Percentiles rank a stretch among this genome's conserved stretches.
Conservation (phyloP, 345 rosid genomes). For the Brassica rapa region DNA sequence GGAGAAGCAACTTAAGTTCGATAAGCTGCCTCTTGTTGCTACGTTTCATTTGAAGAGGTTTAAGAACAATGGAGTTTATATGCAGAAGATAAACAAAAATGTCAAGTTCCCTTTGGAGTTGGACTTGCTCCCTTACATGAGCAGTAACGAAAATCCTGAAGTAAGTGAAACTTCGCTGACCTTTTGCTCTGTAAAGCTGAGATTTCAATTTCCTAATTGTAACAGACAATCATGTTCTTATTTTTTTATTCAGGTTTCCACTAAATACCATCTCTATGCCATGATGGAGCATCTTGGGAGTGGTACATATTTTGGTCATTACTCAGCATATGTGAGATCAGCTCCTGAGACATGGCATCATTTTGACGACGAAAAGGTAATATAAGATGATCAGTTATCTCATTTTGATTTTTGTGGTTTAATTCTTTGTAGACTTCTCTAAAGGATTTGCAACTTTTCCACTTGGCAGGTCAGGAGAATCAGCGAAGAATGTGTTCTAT, state of each 20-base stretch:
- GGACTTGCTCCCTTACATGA: constrained; percentile 72
- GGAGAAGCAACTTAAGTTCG: constrained; percentile 83
- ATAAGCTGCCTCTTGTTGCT: constrained; percentile 66
- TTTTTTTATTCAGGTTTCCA: constrained; percentile 47
- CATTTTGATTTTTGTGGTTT: neutral
- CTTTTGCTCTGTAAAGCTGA: neutral
- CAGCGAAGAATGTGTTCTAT: constrained; percentile 59
- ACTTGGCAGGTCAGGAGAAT: constrained; percentile 59
- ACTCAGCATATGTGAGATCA: constrained; percentile 67
- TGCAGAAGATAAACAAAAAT: constrained; percentile 73
- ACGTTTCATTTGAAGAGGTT: constrained; percentile 90
- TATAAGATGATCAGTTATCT: neutral
- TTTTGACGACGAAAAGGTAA: constrained; percentile 72
- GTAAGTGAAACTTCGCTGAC: constrained; percentile 42
- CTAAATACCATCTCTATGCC: constrained; percentile 69
- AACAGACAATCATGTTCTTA: neutral
- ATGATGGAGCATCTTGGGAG: constrained; percentile 75
- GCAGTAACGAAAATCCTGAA: constrained; percentile 30
- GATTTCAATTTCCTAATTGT: neutral
- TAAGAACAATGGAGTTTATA: constrained; percentile 59
- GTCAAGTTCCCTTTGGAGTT: constrained; percentile 78
- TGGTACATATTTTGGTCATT: constrained; percentile 66
- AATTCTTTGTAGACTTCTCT: neutral
- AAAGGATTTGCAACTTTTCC: neutral
- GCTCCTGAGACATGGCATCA: constrained; percentile 73